Evolutionary conservation across 148 eudicot genomes (phyloP).

Genomic region (Cornus kousa): DNA sequence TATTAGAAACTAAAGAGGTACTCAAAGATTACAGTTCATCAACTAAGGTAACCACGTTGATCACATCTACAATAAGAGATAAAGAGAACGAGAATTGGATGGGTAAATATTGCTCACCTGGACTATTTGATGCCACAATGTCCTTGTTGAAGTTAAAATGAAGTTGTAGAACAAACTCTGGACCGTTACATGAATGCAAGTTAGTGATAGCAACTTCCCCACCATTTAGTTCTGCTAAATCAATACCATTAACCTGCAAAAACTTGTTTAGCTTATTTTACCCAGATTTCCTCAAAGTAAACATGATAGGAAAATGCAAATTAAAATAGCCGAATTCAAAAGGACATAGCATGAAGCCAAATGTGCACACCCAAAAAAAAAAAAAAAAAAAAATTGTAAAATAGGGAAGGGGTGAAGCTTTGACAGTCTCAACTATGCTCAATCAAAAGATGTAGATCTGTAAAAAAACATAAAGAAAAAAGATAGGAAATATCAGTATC

Average conservation of each 20-base stretch:
- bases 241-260: conserved; percentile 62
- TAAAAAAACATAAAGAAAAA: no score
- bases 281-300: background rate
- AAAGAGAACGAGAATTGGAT: background rate
- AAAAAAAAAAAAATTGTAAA: no score
- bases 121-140: conserved; percentile 15
- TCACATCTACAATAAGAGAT: background rate
- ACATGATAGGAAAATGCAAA: background rate
- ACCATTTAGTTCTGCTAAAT: conserved; percentile 59
- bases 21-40: background rate
- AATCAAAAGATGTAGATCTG: no score
- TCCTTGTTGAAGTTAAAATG: conserved; percentile 31
- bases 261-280: background rate
- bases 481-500: no score
- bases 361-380: no score
- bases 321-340: no score
- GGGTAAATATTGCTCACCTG: conserved; percentile 22
- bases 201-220: conserved; percentile 76
- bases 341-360: background rate
- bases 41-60: background rate
- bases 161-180: conserved; percentile 52
- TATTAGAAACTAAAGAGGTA: background rate
- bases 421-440: no score
- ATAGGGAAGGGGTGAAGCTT: no score
- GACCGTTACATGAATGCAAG: conserved; percentile 73